Percentiles rank a stretch among this genome's conserved stretches.
Conservation (phyloP, 202 grass and related monocot genomes). For the Setaria viridis region DNA sequence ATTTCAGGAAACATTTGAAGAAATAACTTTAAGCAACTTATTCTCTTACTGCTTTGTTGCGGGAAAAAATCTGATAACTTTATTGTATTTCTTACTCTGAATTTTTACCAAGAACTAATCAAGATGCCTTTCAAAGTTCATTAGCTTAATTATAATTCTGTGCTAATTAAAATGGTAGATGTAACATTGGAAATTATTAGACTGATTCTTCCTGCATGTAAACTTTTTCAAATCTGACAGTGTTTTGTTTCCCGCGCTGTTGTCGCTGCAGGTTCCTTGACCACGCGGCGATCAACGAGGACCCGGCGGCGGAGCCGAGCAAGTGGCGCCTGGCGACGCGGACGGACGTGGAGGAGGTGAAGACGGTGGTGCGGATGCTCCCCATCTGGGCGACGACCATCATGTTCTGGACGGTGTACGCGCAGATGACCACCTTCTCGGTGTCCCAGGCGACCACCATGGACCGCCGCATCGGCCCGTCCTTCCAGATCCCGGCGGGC, state of each 20-base stretch:
- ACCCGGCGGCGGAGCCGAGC: constrained; percentile 25
- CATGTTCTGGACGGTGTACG: constrained; percentile 97
- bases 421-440: constrained; percentile 97
- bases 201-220: too few species aligned
- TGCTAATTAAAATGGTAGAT: too few species aligned
- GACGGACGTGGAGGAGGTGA: constrained; percentile 96
- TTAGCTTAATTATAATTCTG: too few species aligned
- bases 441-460: constrained; percentile 92
- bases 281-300: constrained; percentile 74
- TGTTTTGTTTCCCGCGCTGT: background rate
- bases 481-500: constrained; percentile 79
- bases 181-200: too few species aligned
- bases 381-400: constrained; percentile 95
- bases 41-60: background rate
- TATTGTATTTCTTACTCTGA: constrained; percentile 3
- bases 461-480: constrained; percentile 65
- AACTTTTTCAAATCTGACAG: background rate
- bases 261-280: constrained; percentile 72
- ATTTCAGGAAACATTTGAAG: background rate
- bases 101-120: background rate
- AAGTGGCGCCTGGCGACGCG: constrained; percentile 76
- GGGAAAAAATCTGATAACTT: background rate
- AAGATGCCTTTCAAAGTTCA: background rate
- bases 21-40: background rate
- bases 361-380: constrained; percentile 74